phyloP scores from a whole-genome alignment of 1,284 basidiomycete species.

The Trichosporon sp. region DNA sequence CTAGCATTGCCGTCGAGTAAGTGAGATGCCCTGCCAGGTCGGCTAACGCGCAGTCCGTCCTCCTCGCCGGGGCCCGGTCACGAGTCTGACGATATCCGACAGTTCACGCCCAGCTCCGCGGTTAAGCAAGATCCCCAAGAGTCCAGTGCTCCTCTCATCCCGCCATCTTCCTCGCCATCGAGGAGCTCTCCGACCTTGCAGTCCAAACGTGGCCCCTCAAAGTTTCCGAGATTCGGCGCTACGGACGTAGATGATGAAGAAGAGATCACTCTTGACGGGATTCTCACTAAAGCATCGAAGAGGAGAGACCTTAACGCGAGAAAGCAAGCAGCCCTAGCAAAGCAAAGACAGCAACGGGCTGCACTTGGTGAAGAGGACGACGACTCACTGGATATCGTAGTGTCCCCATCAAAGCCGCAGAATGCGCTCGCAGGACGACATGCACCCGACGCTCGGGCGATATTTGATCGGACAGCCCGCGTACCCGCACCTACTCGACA shows the following conservation, averaged over 20 bases:
- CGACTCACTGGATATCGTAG: not conserved
- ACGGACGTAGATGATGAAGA: slow-evolving; percentile 15
- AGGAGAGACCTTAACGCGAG: not conserved
- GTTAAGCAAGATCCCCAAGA: not conserved
- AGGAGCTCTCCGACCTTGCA: not conserved
- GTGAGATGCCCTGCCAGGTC: not conserved
- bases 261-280: not conserved
- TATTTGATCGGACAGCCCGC: slow-evolving; percentile 12
- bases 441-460: slow-evolving; percentile 20
- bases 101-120: slow-evolving; percentile 31
- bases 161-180: not conserved
- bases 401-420: not conserved
- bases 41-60: not conserved
- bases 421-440: not conserved
- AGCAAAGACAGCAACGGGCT: not conserved
- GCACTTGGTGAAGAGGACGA: not conserved
- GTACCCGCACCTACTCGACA: slow-evolving; percentile 18
- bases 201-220: not conserved
- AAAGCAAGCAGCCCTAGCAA: not conserved
- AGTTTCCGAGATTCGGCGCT: slow-evolving; percentile 14
- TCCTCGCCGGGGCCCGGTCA: not conserved
- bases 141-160: not conserved
- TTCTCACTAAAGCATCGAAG: not conserved
- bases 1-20: slow-evolving; percentile 8
- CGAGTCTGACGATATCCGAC: slow-evolving; percentile 27